phyloP scores from a whole-genome alignment of 2,329 filamentous ascomycete species.

The Apiospora phragmitis region DNA sequence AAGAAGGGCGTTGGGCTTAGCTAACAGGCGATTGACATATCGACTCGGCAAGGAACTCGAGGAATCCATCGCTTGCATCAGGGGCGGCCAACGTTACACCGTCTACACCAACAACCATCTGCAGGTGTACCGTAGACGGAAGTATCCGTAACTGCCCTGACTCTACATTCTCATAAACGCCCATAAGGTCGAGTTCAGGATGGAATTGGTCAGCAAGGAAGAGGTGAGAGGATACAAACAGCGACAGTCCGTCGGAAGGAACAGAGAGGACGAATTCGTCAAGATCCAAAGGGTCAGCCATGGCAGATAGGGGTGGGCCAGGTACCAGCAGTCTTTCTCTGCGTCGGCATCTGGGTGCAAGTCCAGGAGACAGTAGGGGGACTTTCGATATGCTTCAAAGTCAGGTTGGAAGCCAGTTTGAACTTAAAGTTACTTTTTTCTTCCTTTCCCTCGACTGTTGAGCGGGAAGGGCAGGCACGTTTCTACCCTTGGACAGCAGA shows the following conservation, averaged over 20 bases:
- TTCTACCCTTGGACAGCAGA: neutral
- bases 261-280: conserved; percentile 9
- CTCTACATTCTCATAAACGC: conserved; percentile 5
- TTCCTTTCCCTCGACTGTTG: neutral
- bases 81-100: neutral
- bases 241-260: neutral
- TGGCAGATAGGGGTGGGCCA: neutral
- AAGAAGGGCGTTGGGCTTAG: neutral
- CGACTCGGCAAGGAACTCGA: conserved; percentile 12
- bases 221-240: conserved; percentile 12
- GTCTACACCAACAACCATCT: conserved; percentile 10
- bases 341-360: neutral
- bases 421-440: no score
- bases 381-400: neutral
- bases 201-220: conserved; percentile 7
- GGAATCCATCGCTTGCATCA: neutral
- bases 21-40: conserved; percentile 10
- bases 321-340: neutral
- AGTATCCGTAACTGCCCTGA: conserved; percentile 11
- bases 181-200: neutral
- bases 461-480: neutral
- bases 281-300: conserved; percentile 12
- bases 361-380: no score
- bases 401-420: neutral
- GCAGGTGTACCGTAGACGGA: conserved; percentile 11